Evolutionary conservation across 2,329 filamentous ascomycete genomes (phyloP).

Genomic region (Beauveria varroae): DNA sequence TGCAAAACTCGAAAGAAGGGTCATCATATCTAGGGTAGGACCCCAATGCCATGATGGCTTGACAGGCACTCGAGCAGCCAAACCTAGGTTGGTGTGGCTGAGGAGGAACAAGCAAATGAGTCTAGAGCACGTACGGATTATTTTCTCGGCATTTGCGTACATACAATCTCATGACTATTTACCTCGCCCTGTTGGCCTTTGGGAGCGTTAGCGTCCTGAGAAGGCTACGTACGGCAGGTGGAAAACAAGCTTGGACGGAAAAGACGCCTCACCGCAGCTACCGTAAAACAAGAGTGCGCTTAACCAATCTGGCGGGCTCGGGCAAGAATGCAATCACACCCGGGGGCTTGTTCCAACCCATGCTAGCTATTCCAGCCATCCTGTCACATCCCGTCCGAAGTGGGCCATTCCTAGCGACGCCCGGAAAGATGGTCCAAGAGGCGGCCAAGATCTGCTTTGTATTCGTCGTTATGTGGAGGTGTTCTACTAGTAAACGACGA

Average conservation of each 20-base stretch:
- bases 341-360: neutral
- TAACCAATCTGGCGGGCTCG: constrained; percentile 9
- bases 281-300: neutral
- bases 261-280: constrained; percentile 10
- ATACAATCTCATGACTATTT: neutral
- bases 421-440: neutral
- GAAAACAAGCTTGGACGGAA: constrained; percentile 1
- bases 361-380: neutral
- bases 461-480: neutral
- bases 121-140: too few species aligned
- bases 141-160: neutral
- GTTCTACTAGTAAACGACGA: too few species aligned
- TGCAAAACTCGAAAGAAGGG: too few species aligned
- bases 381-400: constrained; percentile 9
- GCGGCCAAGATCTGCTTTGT: neutral
- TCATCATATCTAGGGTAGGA: neutral
- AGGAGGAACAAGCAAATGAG: neutral
- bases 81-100: neutral
- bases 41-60: neutral
- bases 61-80: neutral
- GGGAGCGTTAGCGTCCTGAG: neutral
- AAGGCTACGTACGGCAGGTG: neutral
- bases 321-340: constrained; percentile 6
- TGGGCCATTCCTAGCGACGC: constrained; percentile 2
- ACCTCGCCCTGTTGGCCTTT: neutral